Base-by-base conservation (phyloP, 2,329 filamentous ascomycete species). In the Monosporascus sp. region DNA sequence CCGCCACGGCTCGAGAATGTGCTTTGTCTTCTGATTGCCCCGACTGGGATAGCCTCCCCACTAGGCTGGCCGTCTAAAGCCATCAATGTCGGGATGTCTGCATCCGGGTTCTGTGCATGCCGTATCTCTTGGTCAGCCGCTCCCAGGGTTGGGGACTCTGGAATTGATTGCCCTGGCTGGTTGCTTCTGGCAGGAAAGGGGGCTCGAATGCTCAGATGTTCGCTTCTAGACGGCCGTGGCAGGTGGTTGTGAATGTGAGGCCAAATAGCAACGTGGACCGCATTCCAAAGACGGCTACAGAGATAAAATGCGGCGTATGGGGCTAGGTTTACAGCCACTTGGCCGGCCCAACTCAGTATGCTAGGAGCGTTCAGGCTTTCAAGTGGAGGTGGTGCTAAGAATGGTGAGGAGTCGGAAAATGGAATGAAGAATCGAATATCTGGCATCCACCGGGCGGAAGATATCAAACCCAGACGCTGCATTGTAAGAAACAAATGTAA, bases 401-500 rank as follows among this genome's bases (percentile, higher is more conserved):
- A 75, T 1, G 78, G 79, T 0, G 80, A 83, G 14, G 72, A 66
- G 7, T 68, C 60, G 14, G 77, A 76, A 47, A 82, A 83, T 0
- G 81, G 81, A 18, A 84, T 61, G 58, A 83, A 83, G 63, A 77
- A 84, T 5, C 64, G 69, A 38, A 69, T 68, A 7, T 62, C 65
- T 0, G 81, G 81, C 3, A 83, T 64, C 65, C 65, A 68, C 7
- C 66, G 67, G 14, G 58, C 69, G 14, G 68, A 63, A 0, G 77
- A 66, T 44, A 77, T 66, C 15, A 84, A 65, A 6, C 75, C 76
- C 7, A 80, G 66, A 47, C 78, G 72, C 57, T 83, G 80, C 45
- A 83, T 65, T 22, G 76, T 75, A n/a, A 75, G 68, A 56, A 75
- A 81, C 5, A 81, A 63, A 49, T 81, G 75, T 1, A 83, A 60